These are phyloP conservation scores for Effrenium voratum DNA, from an alignment of 73 alveolate species.

Conservation along the genomic window DNA sequence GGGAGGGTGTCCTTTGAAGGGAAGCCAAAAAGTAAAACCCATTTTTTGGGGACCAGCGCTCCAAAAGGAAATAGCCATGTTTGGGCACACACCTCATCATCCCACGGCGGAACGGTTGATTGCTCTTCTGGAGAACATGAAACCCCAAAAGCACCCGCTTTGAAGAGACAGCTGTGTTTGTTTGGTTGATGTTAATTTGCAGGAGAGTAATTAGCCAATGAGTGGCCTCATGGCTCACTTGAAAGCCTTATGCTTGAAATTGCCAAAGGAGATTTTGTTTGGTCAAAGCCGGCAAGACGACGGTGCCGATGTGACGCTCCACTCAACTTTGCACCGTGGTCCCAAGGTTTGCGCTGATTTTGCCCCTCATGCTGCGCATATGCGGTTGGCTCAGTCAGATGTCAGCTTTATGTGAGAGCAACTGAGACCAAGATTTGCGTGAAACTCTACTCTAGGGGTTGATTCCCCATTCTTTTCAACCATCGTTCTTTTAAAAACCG, in stretches of 20 bases:
- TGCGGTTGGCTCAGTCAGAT: neutral
- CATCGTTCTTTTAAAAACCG: too few relatives aligned
- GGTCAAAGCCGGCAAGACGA: neutral
- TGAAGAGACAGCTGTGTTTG: neutral
- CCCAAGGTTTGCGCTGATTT: constrained; percentile 57
- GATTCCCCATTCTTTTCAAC: too few relatives aligned
- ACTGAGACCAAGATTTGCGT: neutral
- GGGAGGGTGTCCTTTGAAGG: too few relatives aligned
- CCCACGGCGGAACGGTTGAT: neutral
- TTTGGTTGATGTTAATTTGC: neutral
- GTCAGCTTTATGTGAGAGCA: neutral
- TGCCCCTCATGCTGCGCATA: constrained; percentile 59
- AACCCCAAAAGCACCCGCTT: too few relatives aligned
- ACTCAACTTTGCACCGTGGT: neutral
- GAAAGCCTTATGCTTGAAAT: neutral
- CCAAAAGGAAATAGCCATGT: neutral
- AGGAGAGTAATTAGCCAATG: neutral
- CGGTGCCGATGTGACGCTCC: neutral
- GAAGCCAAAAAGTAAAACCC: neutral
- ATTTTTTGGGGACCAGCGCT: too few relatives aligned
- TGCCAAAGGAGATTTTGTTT: neutral
- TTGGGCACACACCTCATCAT: neutral
- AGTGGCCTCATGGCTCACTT: neutral
- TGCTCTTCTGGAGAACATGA: neutral
- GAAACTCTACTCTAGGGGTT: too few relatives aligned